Evolutionary conservation across 441 rosid genomes (phyloP).

Genomic region (Erysimum cheiri): DNA sequence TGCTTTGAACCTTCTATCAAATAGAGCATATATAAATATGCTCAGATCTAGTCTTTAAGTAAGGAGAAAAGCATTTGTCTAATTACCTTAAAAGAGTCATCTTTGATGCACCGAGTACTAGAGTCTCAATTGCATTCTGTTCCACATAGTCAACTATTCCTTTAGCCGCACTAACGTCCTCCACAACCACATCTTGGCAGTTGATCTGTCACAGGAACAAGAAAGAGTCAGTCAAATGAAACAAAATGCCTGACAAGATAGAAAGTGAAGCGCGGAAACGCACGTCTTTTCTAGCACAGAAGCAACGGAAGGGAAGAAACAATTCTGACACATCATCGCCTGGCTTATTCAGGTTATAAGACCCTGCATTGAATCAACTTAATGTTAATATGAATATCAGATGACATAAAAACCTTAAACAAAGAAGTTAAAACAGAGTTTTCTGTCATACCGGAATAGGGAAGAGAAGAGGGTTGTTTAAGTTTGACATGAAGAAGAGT

Average conservation of each 20-base stretch:
- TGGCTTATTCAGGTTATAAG: conserved; percentile 13
- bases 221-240: conserved; percentile 1
- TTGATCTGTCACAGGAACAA: conserved; percentile 55
- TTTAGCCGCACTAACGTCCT: conserved; percentile 58
- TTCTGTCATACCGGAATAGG: conserved; percentile 28
- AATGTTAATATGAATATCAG: not conserved
- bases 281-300: conserved; percentile 80
- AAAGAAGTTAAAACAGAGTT: not conserved
- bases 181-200: conserved; percentile 64
- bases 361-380: conserved; percentile 28
- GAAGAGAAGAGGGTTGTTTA: conserved; percentile 45
- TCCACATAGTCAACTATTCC: conserved; percentile 61
- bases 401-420: not conserved
- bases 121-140: conserved; percentile 45
- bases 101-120: conserved; percentile 71
- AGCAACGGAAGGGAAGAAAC: conserved; percentile 90
- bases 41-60: not conserved
- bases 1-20: conserved; percentile 65
- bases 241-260: not conserved
- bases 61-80: conserved; percentile 16
- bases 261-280: not conserved
- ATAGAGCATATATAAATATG: conserved; percentile 7
- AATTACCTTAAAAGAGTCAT: conserved; percentile 66
- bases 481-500: conserved; percentile 74
- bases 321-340: conserved; percentile 50